phyloP scores from a whole-genome alignment of 805 yeast genomes.

The Hanseniaspora singularis region DNA sequence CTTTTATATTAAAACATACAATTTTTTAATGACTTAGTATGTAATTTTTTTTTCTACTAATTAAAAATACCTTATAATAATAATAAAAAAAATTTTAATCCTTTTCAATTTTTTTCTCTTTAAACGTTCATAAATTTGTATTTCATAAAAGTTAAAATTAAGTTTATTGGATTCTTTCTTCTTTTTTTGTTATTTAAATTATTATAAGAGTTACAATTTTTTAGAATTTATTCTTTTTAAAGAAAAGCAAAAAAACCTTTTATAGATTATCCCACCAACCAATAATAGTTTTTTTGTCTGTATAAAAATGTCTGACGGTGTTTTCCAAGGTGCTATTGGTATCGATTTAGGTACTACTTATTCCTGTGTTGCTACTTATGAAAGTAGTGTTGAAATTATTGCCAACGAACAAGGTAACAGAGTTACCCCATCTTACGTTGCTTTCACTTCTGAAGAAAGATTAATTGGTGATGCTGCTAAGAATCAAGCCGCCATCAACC shows the following conservation, averaged over 20 bases:
- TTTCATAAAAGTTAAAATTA: too few relatives aligned
- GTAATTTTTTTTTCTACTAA: too few relatives aligned
- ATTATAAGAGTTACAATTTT: not conserved
- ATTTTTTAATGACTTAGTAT: too few relatives aligned
- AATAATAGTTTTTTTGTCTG: not conserved
- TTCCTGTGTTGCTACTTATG: conserved; percentile 72
- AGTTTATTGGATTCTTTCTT: too few relatives aligned
- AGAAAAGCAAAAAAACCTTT: conserved; percentile 16
- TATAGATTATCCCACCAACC: too few relatives aligned
- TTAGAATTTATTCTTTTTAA: not conserved
- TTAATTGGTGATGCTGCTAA: conserved; percentile 74
- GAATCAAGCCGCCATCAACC: conserved; percentile 74
- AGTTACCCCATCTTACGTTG: conserved; percentile 72
- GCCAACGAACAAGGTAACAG: conserved; percentile 82
- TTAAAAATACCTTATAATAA: too few relatives aligned
- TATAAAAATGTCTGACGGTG: conserved; percentile 79
- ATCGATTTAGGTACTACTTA: conserved; percentile 90
- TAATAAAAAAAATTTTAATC: too few relatives aligned
- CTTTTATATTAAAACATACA: too few relatives aligned
- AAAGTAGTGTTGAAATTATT: conserved; percentile 64
- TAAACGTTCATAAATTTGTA: too few relatives aligned
- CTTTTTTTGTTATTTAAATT: too few relatives aligned
- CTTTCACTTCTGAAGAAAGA: conserved; percentile 67
- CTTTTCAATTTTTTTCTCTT: too few relatives aligned
- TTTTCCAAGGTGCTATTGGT: conserved; percentile 99